Conservation (phyloP, 768 basidiomycete species). For the Hebeloma cylindrosporum region DNA sequence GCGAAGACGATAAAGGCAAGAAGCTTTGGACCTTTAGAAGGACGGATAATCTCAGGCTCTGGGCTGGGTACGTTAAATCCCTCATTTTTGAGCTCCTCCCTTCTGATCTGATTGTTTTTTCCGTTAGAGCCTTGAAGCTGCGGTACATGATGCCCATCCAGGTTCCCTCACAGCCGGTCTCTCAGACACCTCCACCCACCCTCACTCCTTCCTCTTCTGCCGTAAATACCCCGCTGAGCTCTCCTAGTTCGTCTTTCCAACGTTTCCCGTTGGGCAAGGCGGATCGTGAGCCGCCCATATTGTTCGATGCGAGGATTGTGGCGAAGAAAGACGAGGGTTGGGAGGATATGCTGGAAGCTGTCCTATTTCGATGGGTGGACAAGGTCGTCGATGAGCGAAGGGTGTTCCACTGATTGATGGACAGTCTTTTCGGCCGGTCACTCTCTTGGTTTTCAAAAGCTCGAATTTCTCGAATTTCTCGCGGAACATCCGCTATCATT, state of each 20-base stretch:
- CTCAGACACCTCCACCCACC: constrained; percentile 17
- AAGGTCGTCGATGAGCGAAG: constrained; percentile 69
- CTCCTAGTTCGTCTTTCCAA: constrained; percentile 31
- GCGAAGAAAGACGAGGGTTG: constrained; percentile 77
- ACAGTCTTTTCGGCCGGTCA: too few relatives aligned
- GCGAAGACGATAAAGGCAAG: constrained; percentile 38
- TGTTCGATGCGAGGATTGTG: constrained; percentile 73
- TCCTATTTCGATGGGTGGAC: constrained; percentile 64
- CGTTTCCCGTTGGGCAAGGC: constrained; percentile 31
- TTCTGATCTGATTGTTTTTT: not conserved
- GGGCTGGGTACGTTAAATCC: constrained; percentile 67
- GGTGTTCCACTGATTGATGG: constrained; percentile 14
- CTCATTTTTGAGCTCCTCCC: not conserved
- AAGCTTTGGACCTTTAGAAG: constrained; percentile 83
- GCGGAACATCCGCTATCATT: too few relatives aligned
- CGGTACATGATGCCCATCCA: constrained; percentile 77
- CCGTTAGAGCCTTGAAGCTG: constrained; percentile 70
- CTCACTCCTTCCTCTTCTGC: constrained; percentile 17
- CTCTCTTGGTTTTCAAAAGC: too few relatives aligned
- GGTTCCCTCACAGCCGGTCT: constrained; percentile 41
- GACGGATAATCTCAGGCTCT: constrained; percentile 82
- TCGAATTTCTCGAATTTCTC: too few relatives aligned
- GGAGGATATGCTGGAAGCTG: constrained; percentile 73
- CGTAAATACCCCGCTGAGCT: constrained; percentile 27
- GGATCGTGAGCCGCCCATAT: constrained; percentile 47